Base-by-base conservation (phyloP, 371 early-diverging fungal genomes). In the Rhizopus stolonifer region DNA sequence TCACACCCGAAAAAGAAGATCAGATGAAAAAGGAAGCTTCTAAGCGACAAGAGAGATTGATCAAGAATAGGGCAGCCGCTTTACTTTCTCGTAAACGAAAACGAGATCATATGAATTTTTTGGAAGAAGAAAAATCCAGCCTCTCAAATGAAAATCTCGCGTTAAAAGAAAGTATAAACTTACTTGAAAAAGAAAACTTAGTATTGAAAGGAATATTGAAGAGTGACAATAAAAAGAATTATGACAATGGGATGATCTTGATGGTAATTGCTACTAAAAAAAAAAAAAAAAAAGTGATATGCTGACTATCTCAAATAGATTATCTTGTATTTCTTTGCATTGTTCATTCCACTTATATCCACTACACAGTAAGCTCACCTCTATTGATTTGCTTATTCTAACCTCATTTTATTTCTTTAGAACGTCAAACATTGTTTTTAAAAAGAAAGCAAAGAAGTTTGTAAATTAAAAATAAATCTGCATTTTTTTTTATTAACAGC, bases 31-130 rank as follows among this genome's bases (percentile, higher is more conserved):
- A 65, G 38, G 64, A 59, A 33, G 55, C 52, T 31, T 60, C 70
- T 6, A 94, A 93, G 67, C 78, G 89, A 23, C 91, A 93, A 57
- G 92, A 92, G 61, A 80, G 95, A n/a, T 60, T 93, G 60, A 90
- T 93, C 49, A 93, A 92, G 70, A 94, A 94, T 69, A 82, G 95
- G 15, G 93, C 92, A 8, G 92, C 92, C 0, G 95, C 95, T 3
- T 71, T 92, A 36, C 70, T 89, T 54, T 92, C 92, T n/a, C 82
- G 95, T 32, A 92, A 91, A 70, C 85, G 93, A 49, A 90, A 91
- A 69, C 84, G 93, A 23, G 93, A 94, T 46, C 92, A 92, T 47
- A 60, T 91, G 51, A 77, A 69, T 23, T 69, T 78, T 9, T 76
- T 94, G 1, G 95, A 94, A 63, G 67, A 75, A 19, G 56, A 36